These are phyloP conservation scores for Arachnomyces sp. DNA, from an alignment of 2,329 filamentous ascomycete genomes.

Conservation along the genomic window DNA sequence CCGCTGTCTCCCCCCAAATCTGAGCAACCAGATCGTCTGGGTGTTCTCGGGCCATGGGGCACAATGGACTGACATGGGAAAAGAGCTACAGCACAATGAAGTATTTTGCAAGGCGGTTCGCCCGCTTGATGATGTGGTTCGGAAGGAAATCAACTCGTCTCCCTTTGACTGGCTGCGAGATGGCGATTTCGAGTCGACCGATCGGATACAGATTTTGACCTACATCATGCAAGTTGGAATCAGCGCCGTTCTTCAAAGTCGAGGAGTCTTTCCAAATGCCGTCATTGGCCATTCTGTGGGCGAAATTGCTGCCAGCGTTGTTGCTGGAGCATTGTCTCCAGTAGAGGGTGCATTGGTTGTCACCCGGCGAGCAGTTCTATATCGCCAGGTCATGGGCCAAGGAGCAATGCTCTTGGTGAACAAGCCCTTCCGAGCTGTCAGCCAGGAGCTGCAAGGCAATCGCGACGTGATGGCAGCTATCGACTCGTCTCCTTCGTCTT, in stretches of 20 bases:
- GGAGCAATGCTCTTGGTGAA: too few species aligned
- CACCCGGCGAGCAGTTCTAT: slow-evolving; percentile 25
- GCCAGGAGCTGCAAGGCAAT: slow-evolving; percentile 1
- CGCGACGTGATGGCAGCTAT: slow-evolving; percentile 3
- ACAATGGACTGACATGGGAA: slow-evolving; percentile 35
- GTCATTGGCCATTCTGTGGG: slow-evolving; percentile 37
- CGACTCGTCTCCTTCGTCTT: slow-evolving; percentile 6
- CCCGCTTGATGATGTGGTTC: too few species aligned
- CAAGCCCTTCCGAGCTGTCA: too few species aligned
- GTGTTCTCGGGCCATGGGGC: slow-evolving; percentile 37
- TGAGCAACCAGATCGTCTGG: too few species aligned
- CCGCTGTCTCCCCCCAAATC: slow-evolving; percentile 13
- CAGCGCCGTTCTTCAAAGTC: slow-evolving; percentile 23
- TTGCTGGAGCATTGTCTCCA: slow-evolving; percentile 13
- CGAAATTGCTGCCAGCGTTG: slow-evolving; percentile 34
- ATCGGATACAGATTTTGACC: too few species aligned
- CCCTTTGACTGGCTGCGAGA: too few species aligned
- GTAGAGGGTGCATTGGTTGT: slow-evolving; percentile 31
- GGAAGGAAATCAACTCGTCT: too few species aligned
- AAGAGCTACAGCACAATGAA: slow-evolving; percentile 24
- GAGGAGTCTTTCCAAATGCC: slow-evolving; percentile 26
- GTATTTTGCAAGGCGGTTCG: too few species aligned
- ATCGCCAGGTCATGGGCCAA: slow-evolving; percentile 23
- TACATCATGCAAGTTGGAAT: too few species aligned
- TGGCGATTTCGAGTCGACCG: too few species aligned